Conservation (phyloP, 2,329 filamentous ascomycete species). For the Beauveria australis region DNA sequence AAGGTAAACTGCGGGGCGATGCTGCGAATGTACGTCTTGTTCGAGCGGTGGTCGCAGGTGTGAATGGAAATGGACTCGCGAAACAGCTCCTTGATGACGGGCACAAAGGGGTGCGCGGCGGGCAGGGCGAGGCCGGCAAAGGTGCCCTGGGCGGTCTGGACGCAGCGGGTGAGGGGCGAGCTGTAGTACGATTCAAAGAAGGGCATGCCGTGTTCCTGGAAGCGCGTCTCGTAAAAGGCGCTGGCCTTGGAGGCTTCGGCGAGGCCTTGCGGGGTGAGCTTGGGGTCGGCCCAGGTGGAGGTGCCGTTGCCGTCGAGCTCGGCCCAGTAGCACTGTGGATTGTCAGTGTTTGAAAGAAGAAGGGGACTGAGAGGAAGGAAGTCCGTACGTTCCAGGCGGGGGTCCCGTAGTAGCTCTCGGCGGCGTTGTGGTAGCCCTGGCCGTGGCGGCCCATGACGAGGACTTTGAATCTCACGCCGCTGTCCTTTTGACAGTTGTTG, state of each 20-base stretch:
- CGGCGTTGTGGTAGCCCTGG: slow-evolving; percentile 56
- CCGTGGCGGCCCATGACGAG: slow-evolving; percentile 63
- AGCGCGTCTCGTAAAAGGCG: slow-evolving; percentile 48
- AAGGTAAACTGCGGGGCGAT: slow-evolving; percentile 47
- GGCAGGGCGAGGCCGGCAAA: slow-evolving; percentile 48
- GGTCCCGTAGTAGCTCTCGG: slow-evolving; percentile 59
- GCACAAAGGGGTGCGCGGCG: slow-evolving; percentile 41
- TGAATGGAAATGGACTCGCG: slow-evolving; percentile 60
- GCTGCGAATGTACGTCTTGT: slow-evolving; percentile 41
- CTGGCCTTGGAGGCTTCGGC: slow-evolving; percentile 50
- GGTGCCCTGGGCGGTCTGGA: slow-evolving; percentile 54
- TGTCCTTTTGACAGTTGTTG: slow-evolving; percentile 24
- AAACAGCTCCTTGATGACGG: slow-evolving; percentile 55
- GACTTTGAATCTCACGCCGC: slow-evolving; percentile 52
- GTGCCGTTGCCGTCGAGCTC: slow-evolving; percentile 56
- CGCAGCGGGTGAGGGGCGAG: slow-evolving; percentile 55
- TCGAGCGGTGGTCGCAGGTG: slow-evolving; percentile 57
- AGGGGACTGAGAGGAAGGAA: too few relatives aligned
- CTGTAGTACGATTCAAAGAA: slow-evolving; percentile 57
- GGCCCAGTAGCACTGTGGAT: slow-evolving; percentile 53
- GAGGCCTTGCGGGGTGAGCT: slow-evolving; percentile 49
- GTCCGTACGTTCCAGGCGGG: slow-evolving; percentile 56
- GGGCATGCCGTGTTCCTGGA: slow-evolving; percentile 46
- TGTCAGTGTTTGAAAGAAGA: background rate
- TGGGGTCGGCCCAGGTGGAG: slow-evolving; percentile 53